phyloP scores from a whole-genome alignment of 495 filamentous ascomycete species.

The Amphirosellinia nigrospora region DNA sequence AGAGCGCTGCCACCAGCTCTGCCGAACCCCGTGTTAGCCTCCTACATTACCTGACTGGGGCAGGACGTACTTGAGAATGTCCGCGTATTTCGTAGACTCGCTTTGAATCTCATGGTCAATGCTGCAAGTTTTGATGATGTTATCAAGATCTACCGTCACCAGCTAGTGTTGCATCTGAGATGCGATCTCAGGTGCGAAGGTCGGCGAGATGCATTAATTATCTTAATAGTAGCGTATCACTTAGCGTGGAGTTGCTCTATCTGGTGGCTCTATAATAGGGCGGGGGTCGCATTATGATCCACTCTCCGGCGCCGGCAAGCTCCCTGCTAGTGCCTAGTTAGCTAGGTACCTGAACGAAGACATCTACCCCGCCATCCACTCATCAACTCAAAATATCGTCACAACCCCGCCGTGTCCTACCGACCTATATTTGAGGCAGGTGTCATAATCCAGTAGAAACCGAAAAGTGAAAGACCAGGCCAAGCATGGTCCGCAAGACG shows the following conservation, averaged over 20 bases:
- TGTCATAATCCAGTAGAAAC: not conserved
- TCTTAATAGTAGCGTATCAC: constrained; percentile 5
- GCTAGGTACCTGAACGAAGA: not conserved
- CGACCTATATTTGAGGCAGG: not conserved
- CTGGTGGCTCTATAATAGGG: not conserved
- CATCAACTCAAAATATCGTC: not conserved
- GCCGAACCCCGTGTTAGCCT: constrained; percentile 20
- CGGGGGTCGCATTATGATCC: constrained; percentile 12
- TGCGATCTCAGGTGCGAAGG: not conserved
- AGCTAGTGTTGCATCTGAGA: not conserved
- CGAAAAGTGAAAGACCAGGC: not conserved
- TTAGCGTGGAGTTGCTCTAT: not conserved
- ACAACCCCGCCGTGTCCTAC: constrained; percentile 6
- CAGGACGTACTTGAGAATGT: constrained; percentile 72
- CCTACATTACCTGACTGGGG: not conserved
- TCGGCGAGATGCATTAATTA: not conserved
- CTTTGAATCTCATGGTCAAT: constrained; percentile 76
- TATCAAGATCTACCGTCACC: not conserved
- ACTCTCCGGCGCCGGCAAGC: not conserved
- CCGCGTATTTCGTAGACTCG: constrained; percentile 76
- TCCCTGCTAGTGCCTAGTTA: constrained; percentile 21
- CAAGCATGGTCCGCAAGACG: not conserved
- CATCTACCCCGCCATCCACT: constrained; percentile 21
- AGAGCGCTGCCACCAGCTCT: constrained; percentile 87
- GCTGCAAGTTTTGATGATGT: not conserved